Evolutionary conservation across 805 yeast genomes (phyloP).

Genomic region (Zygosaccharomyces pseudorouxii): DNA sequence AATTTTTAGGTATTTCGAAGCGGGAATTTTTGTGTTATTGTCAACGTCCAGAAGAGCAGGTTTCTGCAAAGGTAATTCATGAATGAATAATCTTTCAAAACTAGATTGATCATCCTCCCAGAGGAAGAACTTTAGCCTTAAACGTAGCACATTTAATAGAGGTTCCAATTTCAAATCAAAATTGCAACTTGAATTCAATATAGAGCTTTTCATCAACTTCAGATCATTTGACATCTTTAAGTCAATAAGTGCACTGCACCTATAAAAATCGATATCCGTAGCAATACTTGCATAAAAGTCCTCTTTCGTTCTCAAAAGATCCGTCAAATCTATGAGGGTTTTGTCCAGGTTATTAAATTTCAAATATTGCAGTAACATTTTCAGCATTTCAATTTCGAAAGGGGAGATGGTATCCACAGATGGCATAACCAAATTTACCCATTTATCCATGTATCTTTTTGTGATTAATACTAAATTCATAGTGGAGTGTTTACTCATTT

Average conservation of each 20-base stretch:
- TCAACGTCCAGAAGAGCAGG: constrained; percentile 26
- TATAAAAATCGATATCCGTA: constrained; percentile 8
- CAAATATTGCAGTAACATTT: constrained; percentile 24
- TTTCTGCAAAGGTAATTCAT: constrained; percentile 14
- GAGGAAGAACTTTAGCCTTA: constrained; percentile 6
- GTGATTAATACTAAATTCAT: constrained; percentile 32
- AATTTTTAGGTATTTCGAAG: constrained; percentile 23
- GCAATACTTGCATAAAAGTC: constrained; percentile 12
- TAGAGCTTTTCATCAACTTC: not conserved
- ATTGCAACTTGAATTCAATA: constrained; percentile 1
- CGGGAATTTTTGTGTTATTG: constrained; percentile 20
- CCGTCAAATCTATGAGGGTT: constrained; percentile 13
- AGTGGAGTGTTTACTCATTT: constrained; percentile 32
- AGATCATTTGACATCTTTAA: constrained; percentile 19
- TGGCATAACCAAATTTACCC: constrained; percentile 20
- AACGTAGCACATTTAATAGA: constrained; percentile 10
- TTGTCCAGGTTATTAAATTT: constrained; percentile 27
- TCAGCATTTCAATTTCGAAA: constrained; percentile 26
- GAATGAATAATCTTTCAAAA: constrained; percentile 21
- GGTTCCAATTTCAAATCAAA: constrained; percentile 14
- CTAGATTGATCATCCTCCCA: constrained; percentile 15
- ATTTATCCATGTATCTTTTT: constrained; percentile 30
- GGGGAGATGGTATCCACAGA: constrained; percentile 11
- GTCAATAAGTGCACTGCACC: constrained; percentile 15
- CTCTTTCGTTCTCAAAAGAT: constrained; percentile 4